A percentile compares a stretch with the other conserved stretches of the same genome.
Conservation (phyloP, 768 basidiomycete species). For the Fomitopsis pulvina region DNA sequence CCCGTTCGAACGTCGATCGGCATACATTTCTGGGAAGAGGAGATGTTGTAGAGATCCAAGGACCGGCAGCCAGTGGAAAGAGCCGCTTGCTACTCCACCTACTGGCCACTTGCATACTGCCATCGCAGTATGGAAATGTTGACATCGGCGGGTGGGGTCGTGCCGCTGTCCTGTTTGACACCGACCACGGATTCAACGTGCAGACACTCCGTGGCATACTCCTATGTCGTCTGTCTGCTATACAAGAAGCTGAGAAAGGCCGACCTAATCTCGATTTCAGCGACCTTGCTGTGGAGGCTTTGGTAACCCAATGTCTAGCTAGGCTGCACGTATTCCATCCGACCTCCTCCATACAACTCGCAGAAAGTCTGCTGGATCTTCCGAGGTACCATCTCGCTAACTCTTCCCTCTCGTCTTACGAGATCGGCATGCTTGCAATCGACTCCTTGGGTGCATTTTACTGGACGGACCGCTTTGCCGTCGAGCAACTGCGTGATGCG, state of each 20-base stretch:
- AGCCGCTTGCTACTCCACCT: constrained; percentile 70
- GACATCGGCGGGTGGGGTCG: constrained; percentile 55
- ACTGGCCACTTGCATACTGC: constrained; percentile 52
- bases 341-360: constrained; percentile 59
- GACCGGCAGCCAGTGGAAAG: constrained; percentile 69
- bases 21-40: constrained; percentile 38
- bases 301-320: constrained; percentile 36
- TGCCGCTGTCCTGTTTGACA: constrained; percentile 63
- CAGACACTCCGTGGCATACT: constrained; percentile 49
- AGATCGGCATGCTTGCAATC: constrained; percentile 61
- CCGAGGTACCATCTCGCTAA: constrained; percentile 43
- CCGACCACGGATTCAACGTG: constrained; percentile 59
- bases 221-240: constrained; percentile 34
- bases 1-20: constrained; percentile 6
- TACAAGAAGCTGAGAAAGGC: constrained; percentile 4
- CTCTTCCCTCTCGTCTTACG: constrained; percentile 36
- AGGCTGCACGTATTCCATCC: constrained; percentile 68
- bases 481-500: constrained; percentile 42
- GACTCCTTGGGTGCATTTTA: constrained; percentile 76
- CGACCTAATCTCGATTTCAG: not conserved
- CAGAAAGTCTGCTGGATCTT: constrained; percentile 55
- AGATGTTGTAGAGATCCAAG: constrained; percentile 73
- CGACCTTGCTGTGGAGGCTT: constrained; percentile 16
- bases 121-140: constrained; percentile 26
- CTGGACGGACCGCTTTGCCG: constrained; percentile 67